Conservation (phyloP, 371 early-diverging fungal genomes). For the Basidiobolus meristosporus region DNA sequence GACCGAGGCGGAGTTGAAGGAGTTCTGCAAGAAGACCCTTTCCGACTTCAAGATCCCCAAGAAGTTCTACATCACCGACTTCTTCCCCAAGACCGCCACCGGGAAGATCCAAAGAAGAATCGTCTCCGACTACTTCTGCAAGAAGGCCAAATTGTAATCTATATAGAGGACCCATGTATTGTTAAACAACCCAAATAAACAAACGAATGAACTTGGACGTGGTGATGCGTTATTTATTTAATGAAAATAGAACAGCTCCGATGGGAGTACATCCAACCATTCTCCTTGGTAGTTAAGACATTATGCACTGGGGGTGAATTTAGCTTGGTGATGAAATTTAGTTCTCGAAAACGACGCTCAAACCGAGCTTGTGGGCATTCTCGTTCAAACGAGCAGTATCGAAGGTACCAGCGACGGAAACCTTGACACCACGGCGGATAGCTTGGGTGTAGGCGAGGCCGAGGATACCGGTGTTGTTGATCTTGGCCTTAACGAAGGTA, state of each 20-base stretch:
- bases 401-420: constrained; percentile 76
- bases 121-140: constrained; percentile 22
- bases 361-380: constrained; percentile 89
- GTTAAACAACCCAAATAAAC: not conserved
- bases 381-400: constrained; percentile 82
- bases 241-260: too few species aligned
- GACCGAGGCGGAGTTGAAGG: constrained; percentile 7
- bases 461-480: constrained; percentile 82
- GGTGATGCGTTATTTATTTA: too few species aligned
- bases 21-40: constrained; percentile 21
- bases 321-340: too few species aligned
- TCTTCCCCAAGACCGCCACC: constrained; percentile 58
- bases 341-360: constrained; percentile 1
- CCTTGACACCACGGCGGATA: constrained; percentile 88
- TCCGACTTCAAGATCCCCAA: constrained; percentile 67
- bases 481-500: constrained; percentile 89
- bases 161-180: not conserved
- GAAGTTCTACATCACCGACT: constrained; percentile 40
- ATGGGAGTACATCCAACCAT: too few species aligned
- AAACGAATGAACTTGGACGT: not conserved
- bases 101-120: constrained; percentile 45
- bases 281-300: too few species aligned
- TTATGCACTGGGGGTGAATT: too few species aligned
- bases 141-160: constrained; percentile 20
- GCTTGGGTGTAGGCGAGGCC: constrained; percentile 86